phyloP scores from a whole-genome alignment of 106 monocot species.

The Acorus gramineus region DNA sequence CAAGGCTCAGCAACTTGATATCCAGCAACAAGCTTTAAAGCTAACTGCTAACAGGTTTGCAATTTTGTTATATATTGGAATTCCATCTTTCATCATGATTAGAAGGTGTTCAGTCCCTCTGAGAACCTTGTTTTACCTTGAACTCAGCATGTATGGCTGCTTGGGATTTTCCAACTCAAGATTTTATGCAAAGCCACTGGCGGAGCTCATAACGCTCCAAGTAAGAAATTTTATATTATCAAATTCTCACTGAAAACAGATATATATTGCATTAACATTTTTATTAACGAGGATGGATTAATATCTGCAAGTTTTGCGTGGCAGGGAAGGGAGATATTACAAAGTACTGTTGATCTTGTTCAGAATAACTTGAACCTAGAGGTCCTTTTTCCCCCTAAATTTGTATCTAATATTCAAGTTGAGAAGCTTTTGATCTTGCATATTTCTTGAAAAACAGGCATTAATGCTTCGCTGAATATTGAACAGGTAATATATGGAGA shows the following conservation, averaged over 20 bases:
- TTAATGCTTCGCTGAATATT: constrained; percentile 1
- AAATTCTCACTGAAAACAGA: no score
- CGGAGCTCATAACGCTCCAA: constrained; percentile 89
- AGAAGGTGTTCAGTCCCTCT: no score
- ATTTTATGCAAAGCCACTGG: constrained; percentile 96
- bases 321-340: constrained; percentile 92
- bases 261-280: no score
- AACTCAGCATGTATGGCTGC: constrained; percentile 93
- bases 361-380: constrained; percentile 89
- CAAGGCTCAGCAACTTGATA: constrained; percentile 86
- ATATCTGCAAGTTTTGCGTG: constrained; percentile 2
- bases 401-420: no score
- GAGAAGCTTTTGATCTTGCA: no score
- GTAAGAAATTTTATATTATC: constrained; percentile 25
- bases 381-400: constrained; percentile 22
- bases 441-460: no score
- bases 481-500: constrained; percentile 91
- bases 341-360: constrained; percentile 95
- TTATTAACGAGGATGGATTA: no score
- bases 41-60: constrained; percentile 94
- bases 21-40: constrained; percentile 91
- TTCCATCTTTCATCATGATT: background rate
- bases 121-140: background rate
- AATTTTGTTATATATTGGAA: background rate
- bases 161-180: constrained; percentile 94